These are phyloP conservation scores for Heritiera littoralis DNA, from an alignment of 345 rosid genomes.

Conservation along the genomic window DNA sequence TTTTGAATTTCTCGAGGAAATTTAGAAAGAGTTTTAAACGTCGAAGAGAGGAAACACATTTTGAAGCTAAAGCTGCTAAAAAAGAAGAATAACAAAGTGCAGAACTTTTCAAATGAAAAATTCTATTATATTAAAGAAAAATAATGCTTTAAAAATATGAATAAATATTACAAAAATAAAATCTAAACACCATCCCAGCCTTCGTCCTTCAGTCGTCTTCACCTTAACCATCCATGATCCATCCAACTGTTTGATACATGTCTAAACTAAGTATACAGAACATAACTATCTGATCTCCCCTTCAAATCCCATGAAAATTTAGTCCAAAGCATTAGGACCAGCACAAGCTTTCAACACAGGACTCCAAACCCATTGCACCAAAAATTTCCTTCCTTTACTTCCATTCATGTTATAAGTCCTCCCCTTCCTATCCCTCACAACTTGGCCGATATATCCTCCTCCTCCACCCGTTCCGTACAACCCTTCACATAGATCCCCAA, in stretches of 20 bases:
- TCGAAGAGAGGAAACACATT: background rate
- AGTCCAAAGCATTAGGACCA: slow-evolving; percentile 81
- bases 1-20: background rate
- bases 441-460: slow-evolving; percentile 88
- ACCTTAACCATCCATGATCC: background rate
- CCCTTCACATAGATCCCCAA: slow-evolving; percentile 83
- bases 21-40: background rate
- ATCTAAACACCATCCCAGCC: background rate
- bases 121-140: background rate
- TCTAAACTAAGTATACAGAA: slow-evolving; percentile 4
- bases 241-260: background rate
- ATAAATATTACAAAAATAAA: background rate
- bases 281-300: background rate
- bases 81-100: background rate
- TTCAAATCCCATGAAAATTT: background rate
- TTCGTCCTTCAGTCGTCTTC: background rate
- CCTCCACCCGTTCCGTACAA: slow-evolving; percentile 95
- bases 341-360: slow-evolving; percentile 73
- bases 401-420: slow-evolving; percentile 79
- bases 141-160: slow-evolving; percentile 6
- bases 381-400: slow-evolving; percentile 58
- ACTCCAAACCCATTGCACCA: slow-evolving; percentile 97
- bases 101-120: background rate
- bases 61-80: background rate
- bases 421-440: slow-evolving; percentile 64